Conservation (phyloP, 163 green algal genomes). For the Scenedesmus sp. region DNA sequence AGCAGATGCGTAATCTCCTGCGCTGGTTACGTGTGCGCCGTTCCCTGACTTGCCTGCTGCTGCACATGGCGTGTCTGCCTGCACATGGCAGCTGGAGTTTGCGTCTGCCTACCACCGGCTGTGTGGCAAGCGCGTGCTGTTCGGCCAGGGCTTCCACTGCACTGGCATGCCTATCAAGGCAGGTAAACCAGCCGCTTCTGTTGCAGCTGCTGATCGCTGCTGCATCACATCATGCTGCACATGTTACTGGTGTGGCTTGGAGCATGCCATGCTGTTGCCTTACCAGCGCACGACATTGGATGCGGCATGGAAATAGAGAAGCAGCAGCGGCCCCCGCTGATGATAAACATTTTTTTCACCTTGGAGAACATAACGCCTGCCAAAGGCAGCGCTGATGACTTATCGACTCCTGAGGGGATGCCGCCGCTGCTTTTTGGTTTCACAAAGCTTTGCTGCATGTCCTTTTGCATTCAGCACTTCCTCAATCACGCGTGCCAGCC, state of each 20-base stretch:
- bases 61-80: not conserved
- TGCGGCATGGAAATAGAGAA: too few relatives aligned
- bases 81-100: constrained; percentile 93
- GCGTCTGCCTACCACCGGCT: constrained; percentile 95
- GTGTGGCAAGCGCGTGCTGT: constrained; percentile 92
- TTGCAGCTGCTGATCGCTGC: not conserved
- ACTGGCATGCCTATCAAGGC: constrained; percentile 99
- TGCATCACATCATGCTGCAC: not conserved
- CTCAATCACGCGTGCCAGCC: too few relatives aligned
- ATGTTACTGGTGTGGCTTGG: not conserved
- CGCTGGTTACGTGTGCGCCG: not conserved
- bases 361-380: constrained; percentile 48
- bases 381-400: constrained; percentile 31
- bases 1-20: not conserved
- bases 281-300: not conserved
- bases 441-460: not conserved
- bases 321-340: not conserved
- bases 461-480: not conserved
- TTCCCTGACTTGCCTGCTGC: not conserved
- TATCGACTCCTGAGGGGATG: constrained; percentile 51
- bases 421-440: not conserved
- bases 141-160: constrained; percentile 98
- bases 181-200: not conserved
- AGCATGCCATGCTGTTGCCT: not conserved
- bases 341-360: constrained; percentile 44